Evolutionary conservation across 768 basidiomycete genomes (phyloP).

Genomic region (Suillus clintonianus): DNA sequence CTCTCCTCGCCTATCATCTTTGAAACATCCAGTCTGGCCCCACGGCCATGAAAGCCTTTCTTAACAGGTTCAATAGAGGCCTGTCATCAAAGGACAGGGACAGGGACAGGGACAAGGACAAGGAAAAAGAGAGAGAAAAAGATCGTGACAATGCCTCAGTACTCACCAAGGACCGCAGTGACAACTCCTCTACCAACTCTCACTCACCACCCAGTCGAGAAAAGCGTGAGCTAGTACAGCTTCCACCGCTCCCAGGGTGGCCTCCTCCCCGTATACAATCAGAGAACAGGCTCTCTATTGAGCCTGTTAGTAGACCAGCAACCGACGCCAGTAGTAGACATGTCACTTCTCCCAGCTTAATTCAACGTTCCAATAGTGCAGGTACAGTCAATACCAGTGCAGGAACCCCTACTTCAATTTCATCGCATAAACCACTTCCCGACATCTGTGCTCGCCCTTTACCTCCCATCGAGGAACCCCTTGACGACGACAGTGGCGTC

Average conservation of each 20-base stretch:
- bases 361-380: slow-evolving; percentile 27
- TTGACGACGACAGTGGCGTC: slow-evolving; percentile 37
- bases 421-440: slow-evolving; percentile 71
- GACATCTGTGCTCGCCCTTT: slow-evolving; percentile 56
- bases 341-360: slow-evolving; percentile 13
- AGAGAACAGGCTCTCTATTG: slow-evolving; percentile 14
- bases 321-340: slow-evolving; percentile 11
- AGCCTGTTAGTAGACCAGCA: not conserved
- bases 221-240: slow-evolving; percentile 51
- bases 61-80: slow-evolving; percentile 71
- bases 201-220: slow-evolving; percentile 44
- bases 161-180: slow-evolving; percentile 31
- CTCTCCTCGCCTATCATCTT: not conserved
- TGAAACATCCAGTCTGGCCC: not conserved
- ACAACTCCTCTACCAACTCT: slow-evolving; percentile 28
- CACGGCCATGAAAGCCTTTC: slow-evolving; percentile 76
- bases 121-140: slow-evolving; percentile 29
- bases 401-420: slow-evolving; percentile 46
- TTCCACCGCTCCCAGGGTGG: slow-evolving; percentile 69
- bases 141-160: slow-evolving; percentile 29
- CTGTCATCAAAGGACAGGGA: slow-evolving; percentile 54
- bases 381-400: slow-evolving; percentile 35
- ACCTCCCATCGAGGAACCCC: slow-evolving; percentile 48
- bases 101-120: slow-evolving; percentile 58
- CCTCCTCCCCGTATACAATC: slow-evolving; percentile 44